phyloP scores from a whole-genome alignment of 2,329 filamentous ascomycete genomes.

The Dactylellina parvicollis region DNA sequence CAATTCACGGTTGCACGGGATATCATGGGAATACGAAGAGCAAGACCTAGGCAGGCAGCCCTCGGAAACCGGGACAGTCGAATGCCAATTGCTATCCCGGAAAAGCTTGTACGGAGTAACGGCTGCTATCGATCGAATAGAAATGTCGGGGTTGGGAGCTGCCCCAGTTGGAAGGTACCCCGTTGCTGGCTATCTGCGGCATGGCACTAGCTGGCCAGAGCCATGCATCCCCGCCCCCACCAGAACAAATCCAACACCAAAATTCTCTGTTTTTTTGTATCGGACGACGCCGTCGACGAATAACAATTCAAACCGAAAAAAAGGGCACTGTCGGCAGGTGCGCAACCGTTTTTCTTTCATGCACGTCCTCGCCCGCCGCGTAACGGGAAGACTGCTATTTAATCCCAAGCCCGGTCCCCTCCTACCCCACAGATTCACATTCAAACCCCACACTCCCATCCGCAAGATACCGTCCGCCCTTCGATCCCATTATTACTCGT shows the following conservation, averaged over 20 bases:
- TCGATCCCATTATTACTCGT: background rate
- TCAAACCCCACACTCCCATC: conserved; percentile 1
- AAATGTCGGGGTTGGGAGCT: conserved; percentile 34
- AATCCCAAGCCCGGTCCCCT: conserved; percentile 31
- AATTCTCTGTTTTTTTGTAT: background rate
- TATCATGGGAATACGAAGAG: no score
- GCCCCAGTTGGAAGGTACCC: conserved; percentile 44
- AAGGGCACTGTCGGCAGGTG: background rate
- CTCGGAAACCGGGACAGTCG: no score
- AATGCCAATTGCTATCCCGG: background rate
- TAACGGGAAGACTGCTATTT: conserved; percentile 29
- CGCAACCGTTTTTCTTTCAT: conserved; percentile 1
- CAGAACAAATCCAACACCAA: background rate
- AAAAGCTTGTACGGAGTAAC: background rate
- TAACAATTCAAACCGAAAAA: background rate
- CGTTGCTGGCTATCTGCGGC: conserved; percentile 25
- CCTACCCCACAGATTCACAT: conserved; percentile 6
- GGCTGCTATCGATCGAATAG: background rate
- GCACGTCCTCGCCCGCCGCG: conserved; percentile 40
- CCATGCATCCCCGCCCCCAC: conserved; percentile 26
- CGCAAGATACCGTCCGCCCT: background rate
- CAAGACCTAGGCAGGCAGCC: no score
- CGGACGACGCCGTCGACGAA: conserved; percentile 31
- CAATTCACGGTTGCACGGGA: background rate
- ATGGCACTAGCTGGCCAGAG: no score